phyloP scores from a whole-genome alignment of 2,329 filamentous ascomycete species.

The Colletotrichum filicis region DNA sequence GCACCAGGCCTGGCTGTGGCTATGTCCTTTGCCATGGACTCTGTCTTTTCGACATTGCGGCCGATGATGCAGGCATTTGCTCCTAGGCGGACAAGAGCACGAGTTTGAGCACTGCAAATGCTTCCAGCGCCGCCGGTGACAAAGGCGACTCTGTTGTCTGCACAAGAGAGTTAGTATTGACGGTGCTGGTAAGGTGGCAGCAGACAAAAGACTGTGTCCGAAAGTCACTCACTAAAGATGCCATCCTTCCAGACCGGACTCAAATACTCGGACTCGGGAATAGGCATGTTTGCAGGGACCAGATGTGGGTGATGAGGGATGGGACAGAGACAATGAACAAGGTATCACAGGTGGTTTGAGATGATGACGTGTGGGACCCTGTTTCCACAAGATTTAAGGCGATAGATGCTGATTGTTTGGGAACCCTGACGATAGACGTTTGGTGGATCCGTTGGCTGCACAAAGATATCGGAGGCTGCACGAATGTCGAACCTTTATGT shows the following conservation, averaged over 20 bases:
- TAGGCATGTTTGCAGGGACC: conserved; percentile 62
- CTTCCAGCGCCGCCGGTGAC: conserved; percentile 94
- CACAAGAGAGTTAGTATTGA: conserved; percentile 22
- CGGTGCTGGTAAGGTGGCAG: not conserved
- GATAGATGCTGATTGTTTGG: not conserved
- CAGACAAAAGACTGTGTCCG: not conserved
- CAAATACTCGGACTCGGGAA: conserved; percentile 79
- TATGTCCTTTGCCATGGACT: conserved; percentile 82
- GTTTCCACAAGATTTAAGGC: not conserved
- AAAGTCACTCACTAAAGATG: conserved; percentile 75
- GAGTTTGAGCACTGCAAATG: conserved; percentile 94
- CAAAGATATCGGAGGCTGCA: not conserved
- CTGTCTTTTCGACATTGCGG: conserved; percentile 89
- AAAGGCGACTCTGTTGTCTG: conserved; percentile 90
- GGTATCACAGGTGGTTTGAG: not conserved
- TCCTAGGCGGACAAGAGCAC: conserved; percentile 89
- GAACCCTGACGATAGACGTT: not conserved
- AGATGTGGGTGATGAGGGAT: not conserved
- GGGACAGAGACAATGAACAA: not conserved
- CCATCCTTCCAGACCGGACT: conserved; percentile 88
- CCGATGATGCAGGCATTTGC: conserved; percentile 95
- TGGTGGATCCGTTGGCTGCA: conserved; percentile 5
- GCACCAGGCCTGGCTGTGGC: conserved; percentile 81
- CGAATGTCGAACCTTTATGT: not conserved
- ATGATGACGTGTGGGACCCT: conserved; percentile 8